These are phyloP conservation scores for Cenchrus americanus DNA, from an alignment of 176 grass and related monocot species.

Conservation along the genomic window DNA sequence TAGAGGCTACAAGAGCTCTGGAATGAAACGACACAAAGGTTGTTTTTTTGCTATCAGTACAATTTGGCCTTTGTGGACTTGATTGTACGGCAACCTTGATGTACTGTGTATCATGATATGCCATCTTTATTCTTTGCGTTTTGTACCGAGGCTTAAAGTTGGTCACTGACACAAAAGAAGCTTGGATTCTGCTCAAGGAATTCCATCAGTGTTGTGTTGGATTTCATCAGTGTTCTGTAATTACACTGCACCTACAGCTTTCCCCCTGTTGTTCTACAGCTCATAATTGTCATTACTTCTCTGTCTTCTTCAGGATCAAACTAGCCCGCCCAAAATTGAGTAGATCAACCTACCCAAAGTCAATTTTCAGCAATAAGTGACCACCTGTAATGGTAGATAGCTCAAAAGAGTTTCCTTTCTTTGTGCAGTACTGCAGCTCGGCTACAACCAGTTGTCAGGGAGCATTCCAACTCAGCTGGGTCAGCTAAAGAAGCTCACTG, in stretches of 20 bases:
- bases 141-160: neutral
- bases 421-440: constrained; percentile 79
- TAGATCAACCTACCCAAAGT: constrained; percentile 19
- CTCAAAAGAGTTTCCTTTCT: neutral
- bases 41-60: neutral
- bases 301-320: constrained; percentile 35
- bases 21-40: constrained; percentile 40
- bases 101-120: neutral
- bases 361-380: constrained; percentile 19
- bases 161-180: constrained; percentile 15
- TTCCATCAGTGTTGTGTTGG: neutral
- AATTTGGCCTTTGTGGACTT: constrained; percentile 11
- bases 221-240: neutral
- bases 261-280: neutral
- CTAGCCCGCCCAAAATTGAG: constrained; percentile 4
- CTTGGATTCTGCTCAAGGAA: constrained; percentile 14
- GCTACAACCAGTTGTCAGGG: constrained; percentile 74
- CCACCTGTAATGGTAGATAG: constrained; percentile 6
- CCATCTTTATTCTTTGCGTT: neutral
- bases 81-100: constrained; percentile 19
- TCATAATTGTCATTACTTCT: neutral
- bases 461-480: constrained; percentile 80
- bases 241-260: constrained; percentile 12
- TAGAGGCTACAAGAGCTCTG: neutral
- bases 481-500: constrained; percentile 60